Evolutionary conservation across 2,329 filamentous ascomycete species (phyloP).

Genomic region (Cladobotryum mycophilum): DNA sequence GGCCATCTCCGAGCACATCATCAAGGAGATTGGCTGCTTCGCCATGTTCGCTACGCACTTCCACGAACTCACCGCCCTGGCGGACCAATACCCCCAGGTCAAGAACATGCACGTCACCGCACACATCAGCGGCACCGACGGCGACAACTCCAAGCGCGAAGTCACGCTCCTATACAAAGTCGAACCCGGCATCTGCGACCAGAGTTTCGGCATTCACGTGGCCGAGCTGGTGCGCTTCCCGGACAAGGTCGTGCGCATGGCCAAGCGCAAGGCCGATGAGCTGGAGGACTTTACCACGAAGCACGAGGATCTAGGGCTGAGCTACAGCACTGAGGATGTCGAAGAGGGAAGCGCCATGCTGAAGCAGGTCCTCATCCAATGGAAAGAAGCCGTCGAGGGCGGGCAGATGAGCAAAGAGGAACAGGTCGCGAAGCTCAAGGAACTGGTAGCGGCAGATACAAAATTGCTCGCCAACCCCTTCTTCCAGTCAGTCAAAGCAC

Average conservation of each 20-base stretch:
- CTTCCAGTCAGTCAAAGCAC: slow-evolving; percentile 57
- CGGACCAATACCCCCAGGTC: slow-evolving; percentile 80
- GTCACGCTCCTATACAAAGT: slow-evolving; percentile 97
- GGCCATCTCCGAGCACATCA: slow-evolving; percentile 97
- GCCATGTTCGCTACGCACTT: slow-evolving; percentile 97
- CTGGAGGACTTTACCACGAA: slow-evolving; percentile 89
- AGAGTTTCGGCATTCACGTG: slow-evolving; percentile 97
- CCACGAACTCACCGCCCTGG: slow-evolving; percentile 90
- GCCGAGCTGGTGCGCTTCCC: slow-evolving; percentile 95
- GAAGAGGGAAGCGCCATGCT: slow-evolving; percentile 81
- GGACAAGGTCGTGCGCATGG: slow-evolving; percentile 96
- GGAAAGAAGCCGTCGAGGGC: slow-evolving; percentile 70
- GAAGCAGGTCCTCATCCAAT: slow-evolving; percentile 74
- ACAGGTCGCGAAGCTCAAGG: slow-evolving; percentile 71
- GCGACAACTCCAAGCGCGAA: slow-evolving; percentile 57
- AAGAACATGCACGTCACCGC: slow-evolving; percentile 93
- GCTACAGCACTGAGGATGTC: slow-evolving; percentile 77
- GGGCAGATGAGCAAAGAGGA: slow-evolving; percentile 62
- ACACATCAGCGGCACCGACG: slow-evolving; percentile 62
- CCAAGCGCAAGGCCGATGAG: slow-evolving; percentile 97
- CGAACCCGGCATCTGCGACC: slow-evolving; percentile 89
- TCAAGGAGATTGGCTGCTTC: slow-evolving; percentile 90
- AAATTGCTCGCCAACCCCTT: slow-evolving; percentile 60
- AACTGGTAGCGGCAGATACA: slow-evolving; percentile 68
- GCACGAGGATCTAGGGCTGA: slow-evolving; percentile 53